Evolutionary conservation across 768 basidiomycete species (phyloP), one percentile per base, ranked within the genome.

Genomic region (Leccinum variicolor): DNA sequence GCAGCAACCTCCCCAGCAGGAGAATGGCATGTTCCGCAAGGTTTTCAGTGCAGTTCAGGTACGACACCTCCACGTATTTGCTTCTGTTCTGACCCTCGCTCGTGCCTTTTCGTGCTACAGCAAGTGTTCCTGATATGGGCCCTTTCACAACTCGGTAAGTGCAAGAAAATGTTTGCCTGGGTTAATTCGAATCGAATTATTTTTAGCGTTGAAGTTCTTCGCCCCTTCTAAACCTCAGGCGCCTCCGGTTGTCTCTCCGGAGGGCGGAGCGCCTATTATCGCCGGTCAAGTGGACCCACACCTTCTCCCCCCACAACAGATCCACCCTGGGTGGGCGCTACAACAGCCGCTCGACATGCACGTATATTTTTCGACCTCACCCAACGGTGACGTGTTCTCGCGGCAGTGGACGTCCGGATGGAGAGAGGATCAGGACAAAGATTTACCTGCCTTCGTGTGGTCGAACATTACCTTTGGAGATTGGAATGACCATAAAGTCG

Each of bases 401-500:
- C 73, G 73, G 34, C 77, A 78, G 54, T 79, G 79, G 81, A 80
- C 78, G n/a, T 75, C 78, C 1, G 77, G 73, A 34, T 81, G 77
- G 71, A 72, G 77, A 45, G 76, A 77, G 53, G 74, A 82, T 51
- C 73, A 75, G 36, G 81, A 80, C 47, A 79, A 76, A 55, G 72
- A 68, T 25, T 73, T 92, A 36, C 90, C 90, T 6, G 78, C 79
- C 59, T 86, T 92, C 59, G 77, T 85, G 19, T 94, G 92, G 92
- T 74, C 84, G 31, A 85, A 91, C 64, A 82, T 94, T 49, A 85
- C 82, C 0, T 90, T 85, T 56, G 92, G 92, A 39, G 82, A 91
- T 65, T 94, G 83, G 81, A 81, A 79, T 45, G 86, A 91, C 43
- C 69, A 77, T 39, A 73, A 87, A 57, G 75, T 76, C 6, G 77